Evolutionary conservation across 352 stramenopile genomes (phyloP), one percentile per base, ranked within the genome.

Genomic region (Phytophthora pistaciae): DNA sequence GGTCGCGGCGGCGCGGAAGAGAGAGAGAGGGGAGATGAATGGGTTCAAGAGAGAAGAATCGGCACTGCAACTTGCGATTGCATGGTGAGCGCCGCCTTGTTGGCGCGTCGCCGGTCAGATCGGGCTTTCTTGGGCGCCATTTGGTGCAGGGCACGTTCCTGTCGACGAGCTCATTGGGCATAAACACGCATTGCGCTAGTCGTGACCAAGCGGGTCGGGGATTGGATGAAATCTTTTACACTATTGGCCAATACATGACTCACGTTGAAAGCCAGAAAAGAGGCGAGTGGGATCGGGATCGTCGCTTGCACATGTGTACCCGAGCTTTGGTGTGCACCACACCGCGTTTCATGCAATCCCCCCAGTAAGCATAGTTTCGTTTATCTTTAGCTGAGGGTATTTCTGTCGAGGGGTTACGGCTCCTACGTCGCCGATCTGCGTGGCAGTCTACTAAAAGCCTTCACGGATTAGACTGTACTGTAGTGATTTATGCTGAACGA

Each of bases 111-210:
- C n/a, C 25, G n/a, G 7, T 18, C 20, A 14, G 27, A 29, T 29
- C 27, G 27, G 27, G 27, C 27, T 10, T 4, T 27, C 56, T 33
- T n/a, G 36, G 33, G 21, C 20, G 40, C 46, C 48, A 57, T n/a
- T 68, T 68, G 50, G 11, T 56, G 50, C 8, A 38, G 52, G 21
- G 48, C 55, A 60, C 69, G 72, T 74, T 79, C 68, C 79, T 83
- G 21, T 56, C 53, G 33, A 48, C 54, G 52, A 62, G 50, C 29
- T 14, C 23, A 83, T 84, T 87, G 74, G 77, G 16, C 23, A 58
- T 72, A 79, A 76, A 25, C n/a, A 11, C 11, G 11, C 5, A 3
- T 69, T 25, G 33, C 56, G 50, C 65, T 72, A 72, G 64, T 72
- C 63, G 64, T 36, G 42, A 52, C n/a, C 1, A 0, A 23, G 5